Base-by-base conservation (phyloP, 2,329 filamentous ascomycete species). In the Simplicillium sp. region DNA sequence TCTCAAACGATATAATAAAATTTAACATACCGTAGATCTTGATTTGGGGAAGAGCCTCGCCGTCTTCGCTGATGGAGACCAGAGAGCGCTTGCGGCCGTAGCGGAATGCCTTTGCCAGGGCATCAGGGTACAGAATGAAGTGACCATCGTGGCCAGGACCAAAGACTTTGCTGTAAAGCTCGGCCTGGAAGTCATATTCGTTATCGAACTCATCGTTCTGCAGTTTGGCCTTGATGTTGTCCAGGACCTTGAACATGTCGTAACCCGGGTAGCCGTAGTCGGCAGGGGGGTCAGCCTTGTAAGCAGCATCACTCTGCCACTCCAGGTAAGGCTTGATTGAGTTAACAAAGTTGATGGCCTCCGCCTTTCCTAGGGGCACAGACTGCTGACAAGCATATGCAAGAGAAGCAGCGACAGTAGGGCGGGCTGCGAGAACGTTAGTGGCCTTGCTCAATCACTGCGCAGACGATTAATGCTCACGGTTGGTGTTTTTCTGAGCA, bases 131-230 rank as follows among this genome's bases (percentile, higher is more conserved):
- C 50, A 70, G 78, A 2, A 64, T 59, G 38, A 82, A 78, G 51
- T 86, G 82, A 1, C 79, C 77, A 52, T 86, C 81, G 48, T 84
- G 77, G 3, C 75, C 72, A 2, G 63, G 64, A 17, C 66, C 65
- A 29, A 52, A 50, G 29, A 79, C 63, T 7, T 75, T 57, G 29
- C 65, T 57, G 42, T 73, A 71, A 3, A 85, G 61, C 20, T 73
- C 72, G 7, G 60, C 46, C 48, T 77, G 70, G 47, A 77, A 75
- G 7, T 71, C 66, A 50, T 71, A 75, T 49, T 80, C 73, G 52
- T 65, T 72, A 4, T 57, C 52, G 48, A 70, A 79, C 3, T 55
- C 54, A 14, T 64, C 62, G 3, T 52, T 54, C 16, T 53, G 46
- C 4, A 67, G 63, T 13, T 66, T 72, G 5, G 55, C 44, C 34